Conservation (phyloP, 148 eudicot genomes). For the Arbutus unedo region DNA sequence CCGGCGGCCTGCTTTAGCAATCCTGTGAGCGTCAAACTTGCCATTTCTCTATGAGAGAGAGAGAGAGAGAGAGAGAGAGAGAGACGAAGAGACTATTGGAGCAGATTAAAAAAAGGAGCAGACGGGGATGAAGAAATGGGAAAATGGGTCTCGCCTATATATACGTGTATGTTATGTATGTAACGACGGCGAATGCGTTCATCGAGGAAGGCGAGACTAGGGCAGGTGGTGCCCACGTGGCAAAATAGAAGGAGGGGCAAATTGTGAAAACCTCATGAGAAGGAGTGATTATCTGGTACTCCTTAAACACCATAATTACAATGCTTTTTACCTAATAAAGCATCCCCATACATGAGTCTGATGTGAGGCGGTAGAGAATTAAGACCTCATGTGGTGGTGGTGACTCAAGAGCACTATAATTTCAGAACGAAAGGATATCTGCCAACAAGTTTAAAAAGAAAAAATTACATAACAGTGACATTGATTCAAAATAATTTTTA, state of each 20-base stretch:
- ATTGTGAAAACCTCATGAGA: background rate
- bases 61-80: background rate
- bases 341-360: too few relatives aligned
- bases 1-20: constrained; percentile 49
- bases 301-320: too few relatives aligned
- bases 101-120: background rate
- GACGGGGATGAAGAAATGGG: background rate
- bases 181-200: background rate
- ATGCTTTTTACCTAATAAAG: too few relatives aligned
- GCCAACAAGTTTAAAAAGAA: too few relatives aligned
- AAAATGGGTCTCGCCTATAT: background rate
- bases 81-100: background rate
- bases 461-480: too few relatives aligned
- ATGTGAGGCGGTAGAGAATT: too few relatives aligned
- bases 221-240: background rate
- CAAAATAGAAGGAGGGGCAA: background rate
- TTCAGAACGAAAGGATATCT: too few relatives aligned
- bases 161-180: background rate
- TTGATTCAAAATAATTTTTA: too few relatives aligned
- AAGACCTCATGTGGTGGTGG: too few relatives aligned
- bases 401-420: too few relatives aligned
- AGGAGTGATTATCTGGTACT: too few relatives aligned
- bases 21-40: constrained; percentile 59
- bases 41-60: constrained; percentile 30
- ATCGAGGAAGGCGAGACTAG: background rate